phyloP scores from a whole-genome alignment of 2,329 filamentous ascomycete genomes.

The Pyrenochaeta sp. region DNA sequence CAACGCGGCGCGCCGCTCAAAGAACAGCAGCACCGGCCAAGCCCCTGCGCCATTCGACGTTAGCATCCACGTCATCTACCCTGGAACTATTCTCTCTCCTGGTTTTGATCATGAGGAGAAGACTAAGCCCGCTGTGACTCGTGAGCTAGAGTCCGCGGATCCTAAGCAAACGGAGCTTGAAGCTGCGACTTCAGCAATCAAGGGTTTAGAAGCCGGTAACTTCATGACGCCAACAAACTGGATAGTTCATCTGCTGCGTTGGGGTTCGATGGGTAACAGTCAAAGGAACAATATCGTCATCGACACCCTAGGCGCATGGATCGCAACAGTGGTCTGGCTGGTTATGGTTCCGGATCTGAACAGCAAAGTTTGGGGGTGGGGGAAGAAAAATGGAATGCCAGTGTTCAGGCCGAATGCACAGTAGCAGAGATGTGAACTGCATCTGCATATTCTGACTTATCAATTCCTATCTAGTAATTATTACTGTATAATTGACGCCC shows the following conservation, averaged over 20 bases:
- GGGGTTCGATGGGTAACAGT: slow-evolving; percentile 60
- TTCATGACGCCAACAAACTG: slow-evolving; percentile 81
- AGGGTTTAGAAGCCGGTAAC: slow-evolving; percentile 79
- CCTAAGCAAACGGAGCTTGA: slow-evolving; percentile 79
- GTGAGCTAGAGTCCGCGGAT: slow-evolving; percentile 82
- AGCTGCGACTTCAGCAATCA: slow-evolving; percentile 75
- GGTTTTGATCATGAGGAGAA: slow-evolving; percentile 79
- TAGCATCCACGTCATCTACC: slow-evolving; percentile 81
- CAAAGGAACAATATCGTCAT: slow-evolving; percentile 62
- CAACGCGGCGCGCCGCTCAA: slow-evolving; percentile 66
- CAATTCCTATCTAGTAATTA: no score
- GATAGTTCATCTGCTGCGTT: slow-evolving; percentile 76
- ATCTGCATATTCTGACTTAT: no score
- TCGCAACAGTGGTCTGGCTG: slow-evolving; percentile 63
- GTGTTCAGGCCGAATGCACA: slow-evolving; percentile 36
- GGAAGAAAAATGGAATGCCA: slow-evolving; percentile 62
- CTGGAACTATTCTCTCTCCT: slow-evolving; percentile 81
- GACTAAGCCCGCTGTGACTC: slow-evolving; percentile 82
- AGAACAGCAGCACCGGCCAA: slow-evolving; percentile 30
- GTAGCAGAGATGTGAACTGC: slow-evolving; percentile 7
- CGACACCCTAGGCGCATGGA: slow-evolving; percentile 65
- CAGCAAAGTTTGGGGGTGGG: slow-evolving; percentile 65
- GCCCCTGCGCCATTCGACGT: slow-evolving; percentile 69
- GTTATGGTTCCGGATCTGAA: slow-evolving; percentile 67
- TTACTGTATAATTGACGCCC: no score